Conservation (phyloP, 192 early-diverging fungal genomes). For the Entomortierella beljakovae region DNA sequence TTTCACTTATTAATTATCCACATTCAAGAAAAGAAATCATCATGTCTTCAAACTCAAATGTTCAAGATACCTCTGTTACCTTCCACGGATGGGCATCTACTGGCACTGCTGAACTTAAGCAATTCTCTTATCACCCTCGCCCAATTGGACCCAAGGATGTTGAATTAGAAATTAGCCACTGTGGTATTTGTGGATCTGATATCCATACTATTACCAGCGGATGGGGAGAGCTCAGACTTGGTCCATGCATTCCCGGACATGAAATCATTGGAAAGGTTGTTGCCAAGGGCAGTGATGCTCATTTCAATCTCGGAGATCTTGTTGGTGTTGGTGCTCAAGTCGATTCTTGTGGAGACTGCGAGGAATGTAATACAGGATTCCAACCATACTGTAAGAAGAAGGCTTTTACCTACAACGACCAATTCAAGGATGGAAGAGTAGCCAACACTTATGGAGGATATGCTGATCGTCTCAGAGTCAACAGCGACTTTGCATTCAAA, state of each 20-base stretch:
- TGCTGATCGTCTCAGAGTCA: slow-evolving; percentile 65
- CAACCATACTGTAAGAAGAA: slow-evolving; percentile 47
- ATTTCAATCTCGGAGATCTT: slow-evolving; percentile 55
- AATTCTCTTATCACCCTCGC: slow-evolving; percentile 44
- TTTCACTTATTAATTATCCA: no score
- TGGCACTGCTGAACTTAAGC: neutral
- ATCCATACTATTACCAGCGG: slow-evolving; percentile 75
- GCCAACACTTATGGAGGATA: slow-evolving; percentile 62
- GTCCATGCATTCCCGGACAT: slow-evolving; percentile 64
- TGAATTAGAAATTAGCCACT: slow-evolving; percentile 64
- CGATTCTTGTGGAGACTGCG: slow-evolving; percentile 42
- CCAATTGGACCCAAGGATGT: slow-evolving; percentile 57
- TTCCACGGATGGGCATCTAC: slow-evolving; percentile 23
- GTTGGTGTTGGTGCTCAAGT: slow-evolving; percentile 59
- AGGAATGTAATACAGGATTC: slow-evolving; percentile 26
- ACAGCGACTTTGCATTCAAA: slow-evolving; percentile 71
- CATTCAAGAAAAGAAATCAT: no score
- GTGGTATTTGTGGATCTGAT: slow-evolving; percentile 84
- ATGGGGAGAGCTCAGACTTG: slow-evolving; percentile 59
- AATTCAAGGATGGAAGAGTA: slow-evolving; percentile 62
- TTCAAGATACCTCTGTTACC: slow-evolving; percentile 64
- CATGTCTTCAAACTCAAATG: slow-evolving; percentile 9
- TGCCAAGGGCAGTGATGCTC: slow-evolving; percentile 42
- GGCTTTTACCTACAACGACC: slow-evolving; percentile 64
- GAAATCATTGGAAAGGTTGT: slow-evolving; percentile 65